These are phyloP conservation scores for Clarireedia paspali DNA, from an alignment of 2,329 filamentous ascomycete genomes.

Conservation along the genomic window DNA sequence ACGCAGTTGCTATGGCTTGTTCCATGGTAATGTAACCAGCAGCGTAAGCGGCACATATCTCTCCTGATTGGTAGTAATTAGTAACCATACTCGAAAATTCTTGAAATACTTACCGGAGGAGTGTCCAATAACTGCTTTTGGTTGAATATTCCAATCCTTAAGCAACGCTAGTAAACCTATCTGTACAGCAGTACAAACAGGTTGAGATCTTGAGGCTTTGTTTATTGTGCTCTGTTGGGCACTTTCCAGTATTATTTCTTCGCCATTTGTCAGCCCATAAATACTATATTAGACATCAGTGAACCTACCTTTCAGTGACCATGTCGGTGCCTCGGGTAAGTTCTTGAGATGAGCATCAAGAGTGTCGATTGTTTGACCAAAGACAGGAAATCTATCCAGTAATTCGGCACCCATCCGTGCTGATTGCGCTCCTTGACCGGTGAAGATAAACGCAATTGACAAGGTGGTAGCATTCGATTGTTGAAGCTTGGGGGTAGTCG, in stretches of 20 bases:
- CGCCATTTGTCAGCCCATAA: too few relatives aligned
- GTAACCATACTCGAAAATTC: not conserved
- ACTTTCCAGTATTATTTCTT: not conserved
- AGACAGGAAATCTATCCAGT: too few relatives aligned
- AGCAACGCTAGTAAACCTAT: constrained; percentile 37
- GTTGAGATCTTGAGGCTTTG: constrained; percentile 29
- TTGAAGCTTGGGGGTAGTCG: too few relatives aligned
- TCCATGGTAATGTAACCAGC: constrained; percentile 27
- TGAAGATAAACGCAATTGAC: too few relatives aligned
- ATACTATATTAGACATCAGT: too few relatives aligned
- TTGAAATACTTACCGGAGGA: constrained; percentile 30
- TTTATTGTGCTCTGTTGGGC: constrained; percentile 2
- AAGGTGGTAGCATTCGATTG: too few relatives aligned
- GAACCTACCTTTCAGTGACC: too few relatives aligned
- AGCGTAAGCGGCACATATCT: constrained; percentile 40
- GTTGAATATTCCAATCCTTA: constrained; percentile 33
- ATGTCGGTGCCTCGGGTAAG: too few relatives aligned
- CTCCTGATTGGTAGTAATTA: constrained; percentile 28
- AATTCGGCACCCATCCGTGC: too few relatives aligned
- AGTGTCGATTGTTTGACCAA: too few relatives aligned
- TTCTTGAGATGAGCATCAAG: too few relatives aligned
- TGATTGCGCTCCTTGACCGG: too few relatives aligned
- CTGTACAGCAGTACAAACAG: constrained; percentile 40
- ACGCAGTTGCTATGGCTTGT: constrained; percentile 37
- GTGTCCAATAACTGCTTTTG: constrained; percentile 35